Evolutionary conservation across 306 rosid genomes (phyloP).

Genomic region (Prunus mira): DNA sequence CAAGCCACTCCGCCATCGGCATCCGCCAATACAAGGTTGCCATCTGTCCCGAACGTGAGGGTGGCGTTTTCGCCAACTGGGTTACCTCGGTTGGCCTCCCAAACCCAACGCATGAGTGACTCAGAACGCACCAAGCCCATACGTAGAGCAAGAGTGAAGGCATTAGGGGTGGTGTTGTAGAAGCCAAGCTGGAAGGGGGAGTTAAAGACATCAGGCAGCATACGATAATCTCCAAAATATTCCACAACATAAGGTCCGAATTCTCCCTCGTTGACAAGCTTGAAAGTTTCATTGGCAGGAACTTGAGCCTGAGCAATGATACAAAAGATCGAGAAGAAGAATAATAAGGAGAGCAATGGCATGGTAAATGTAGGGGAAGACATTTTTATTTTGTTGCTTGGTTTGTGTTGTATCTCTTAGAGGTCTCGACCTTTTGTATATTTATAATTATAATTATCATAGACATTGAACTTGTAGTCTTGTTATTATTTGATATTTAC

Average conservation of each 20-base stretch:
- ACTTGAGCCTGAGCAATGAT: slow-evolving; percentile 28
- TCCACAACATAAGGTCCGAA: slow-evolving; percentile 42
- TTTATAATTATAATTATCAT: no score
- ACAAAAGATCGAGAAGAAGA: no score
- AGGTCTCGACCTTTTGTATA: no score
- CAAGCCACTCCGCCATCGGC: slow-evolving; percentile 47
- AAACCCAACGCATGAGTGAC: slow-evolving; percentile 46
- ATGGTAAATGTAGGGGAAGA: background rate
- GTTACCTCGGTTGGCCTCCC: slow-evolving; percentile 63
- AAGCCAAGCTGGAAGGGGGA: slow-evolving; percentile 52
- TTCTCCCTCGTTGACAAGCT: slow-evolving; percentile 36
- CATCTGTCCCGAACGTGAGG: slow-evolving; percentile 32
- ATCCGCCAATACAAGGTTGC: slow-evolving; percentile 52
- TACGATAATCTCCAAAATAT: slow-evolving; percentile 39
- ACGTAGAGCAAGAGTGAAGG: slow-evolving; percentile 52
- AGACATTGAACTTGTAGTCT: no score
- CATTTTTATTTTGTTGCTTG: background rate
- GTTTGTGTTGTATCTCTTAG: no score
- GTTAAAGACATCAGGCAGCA: slow-evolving; percentile 26
- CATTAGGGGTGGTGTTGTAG: slow-evolving; percentile 59
- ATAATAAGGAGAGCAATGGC: background rate
- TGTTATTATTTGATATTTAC: no score
- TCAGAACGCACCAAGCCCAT: slow-evolving; percentile 47
- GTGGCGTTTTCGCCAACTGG: slow-evolving; percentile 53
- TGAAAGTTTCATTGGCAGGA: slow-evolving; percentile 45